Percentiles rank a stretch among this genome's conserved stretches.
Evolutionary conservation across 495 filamentous ascomycete genomes (phyloP).

Genomic region (Podospora anserina): DNA sequence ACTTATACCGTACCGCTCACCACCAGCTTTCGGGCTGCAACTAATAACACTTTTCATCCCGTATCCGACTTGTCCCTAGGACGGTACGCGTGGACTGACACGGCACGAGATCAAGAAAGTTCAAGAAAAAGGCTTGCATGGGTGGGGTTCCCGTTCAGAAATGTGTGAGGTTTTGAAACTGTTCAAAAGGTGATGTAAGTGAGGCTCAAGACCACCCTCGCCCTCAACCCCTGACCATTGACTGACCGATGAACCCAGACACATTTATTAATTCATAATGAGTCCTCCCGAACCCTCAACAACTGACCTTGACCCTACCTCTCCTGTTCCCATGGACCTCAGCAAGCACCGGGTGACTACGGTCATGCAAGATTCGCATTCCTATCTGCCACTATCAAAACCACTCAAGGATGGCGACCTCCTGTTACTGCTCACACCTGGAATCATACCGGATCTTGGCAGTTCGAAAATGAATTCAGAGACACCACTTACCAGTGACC

Average conservation of each 20-base stretch:
- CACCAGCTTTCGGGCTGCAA: not conserved
- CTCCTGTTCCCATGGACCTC: conserved; percentile 5
- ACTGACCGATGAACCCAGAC: not conserved
- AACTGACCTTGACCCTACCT: not conserved
- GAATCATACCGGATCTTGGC: conserved; percentile 45
- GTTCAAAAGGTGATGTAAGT: conserved; percentile 12
- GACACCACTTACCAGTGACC: conserved; percentile 40
- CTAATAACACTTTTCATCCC: conserved; percentile 8
- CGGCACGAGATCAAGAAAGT: conserved; percentile 6
- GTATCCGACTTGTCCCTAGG: conserved; percentile 13
- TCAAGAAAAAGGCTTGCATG: not conserved
- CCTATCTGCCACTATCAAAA: conserved; percentile 42
- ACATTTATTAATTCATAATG: not conserved
- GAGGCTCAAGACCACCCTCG: not conserved
- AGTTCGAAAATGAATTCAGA: conserved; percentile 14
- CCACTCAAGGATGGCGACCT: conserved; percentile 46
- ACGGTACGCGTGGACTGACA: conserved; percentile 5
- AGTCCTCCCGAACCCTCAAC: not conserved
- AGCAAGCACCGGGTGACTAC: conserved; percentile 11
- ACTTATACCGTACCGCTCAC: not conserved
- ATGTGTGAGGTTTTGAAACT: not conserved
- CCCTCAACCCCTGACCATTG: not conserved
- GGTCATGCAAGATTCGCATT: conserved; percentile 36
- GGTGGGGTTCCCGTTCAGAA: not conserved
- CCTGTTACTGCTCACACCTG: conserved; percentile 59